Evolutionary conservation across 108 stramenopile genomes (phyloP).

Genomic region (Skeletonema marinoi): DNA sequence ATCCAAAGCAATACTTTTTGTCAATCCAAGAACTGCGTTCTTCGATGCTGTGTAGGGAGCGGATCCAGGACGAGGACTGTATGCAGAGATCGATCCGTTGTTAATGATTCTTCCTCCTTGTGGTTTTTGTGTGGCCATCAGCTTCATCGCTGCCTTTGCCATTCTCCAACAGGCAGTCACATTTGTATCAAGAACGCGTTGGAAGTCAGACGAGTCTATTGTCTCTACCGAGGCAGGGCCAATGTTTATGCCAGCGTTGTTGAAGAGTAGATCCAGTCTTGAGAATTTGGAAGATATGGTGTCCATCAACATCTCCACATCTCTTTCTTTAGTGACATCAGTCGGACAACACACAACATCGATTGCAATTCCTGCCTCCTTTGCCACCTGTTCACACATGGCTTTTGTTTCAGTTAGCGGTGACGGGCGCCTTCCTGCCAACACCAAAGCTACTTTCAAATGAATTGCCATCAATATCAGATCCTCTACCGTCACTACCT

Average conservation of each 20-base stretch:
- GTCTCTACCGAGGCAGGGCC: constrained; percentile 54
- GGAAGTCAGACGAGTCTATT: constrained; percentile 47
- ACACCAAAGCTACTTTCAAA: constrained; percentile 42
- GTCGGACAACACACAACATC: constrained; percentile 35
- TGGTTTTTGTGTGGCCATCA: constrained; percentile 52
- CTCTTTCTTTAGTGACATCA: constrained; percentile 63
- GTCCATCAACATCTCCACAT: constrained; percentile 56
- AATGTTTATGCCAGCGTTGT: constrained; percentile 79
- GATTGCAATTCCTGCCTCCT: constrained; percentile 12
- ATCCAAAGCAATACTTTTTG: constrained; percentile 73
- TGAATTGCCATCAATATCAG: constrained; percentile 16
- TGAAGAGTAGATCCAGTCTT: constrained; percentile 68
- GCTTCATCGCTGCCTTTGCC: constrained; percentile 66
- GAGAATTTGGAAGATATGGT: constrained; percentile 24
- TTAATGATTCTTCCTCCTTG: constrained; percentile 79
- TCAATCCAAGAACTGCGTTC: constrained; percentile 71
- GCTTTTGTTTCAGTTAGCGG: constrained; percentile 53
- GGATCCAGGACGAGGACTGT: constrained; percentile 68
- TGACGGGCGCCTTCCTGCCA: constrained; percentile 58
- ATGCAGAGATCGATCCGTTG: constrained; percentile 74
- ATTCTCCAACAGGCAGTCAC: constrained; percentile 73
- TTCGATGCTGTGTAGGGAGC: constrained; percentile 83
- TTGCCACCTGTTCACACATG: constrained; percentile 17
- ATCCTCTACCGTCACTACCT: constrained; percentile 32
- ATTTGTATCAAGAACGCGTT: constrained; percentile 66